Conservation (phyloP, 306 rosid species). For the Glycine soja region DNA sequence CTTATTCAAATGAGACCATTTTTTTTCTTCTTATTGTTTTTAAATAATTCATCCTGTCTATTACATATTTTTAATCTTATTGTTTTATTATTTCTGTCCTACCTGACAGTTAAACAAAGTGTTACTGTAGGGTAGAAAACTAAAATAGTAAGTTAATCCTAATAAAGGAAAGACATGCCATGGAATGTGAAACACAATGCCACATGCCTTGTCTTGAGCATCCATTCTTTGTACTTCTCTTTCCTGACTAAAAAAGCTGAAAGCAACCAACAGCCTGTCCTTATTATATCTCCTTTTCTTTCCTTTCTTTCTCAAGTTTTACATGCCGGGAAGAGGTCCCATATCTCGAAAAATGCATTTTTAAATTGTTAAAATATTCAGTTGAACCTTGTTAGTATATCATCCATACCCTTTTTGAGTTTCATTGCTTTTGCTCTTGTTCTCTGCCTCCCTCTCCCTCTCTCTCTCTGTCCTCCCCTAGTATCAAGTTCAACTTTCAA, state of each 20-base stretch:
- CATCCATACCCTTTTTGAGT: constrained; percentile 50
- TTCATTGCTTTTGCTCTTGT: constrained; percentile 9
- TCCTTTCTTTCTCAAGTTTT: constrained; percentile 50
- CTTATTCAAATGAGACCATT: no score
- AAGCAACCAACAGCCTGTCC: constrained; percentile 86
- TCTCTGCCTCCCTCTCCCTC: no score
- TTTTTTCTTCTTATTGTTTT: background rate
- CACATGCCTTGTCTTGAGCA: constrained; percentile 75
- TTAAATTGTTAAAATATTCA: constrained; percentile 42
- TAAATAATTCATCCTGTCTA: background rate
- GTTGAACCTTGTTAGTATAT: constrained; percentile 29
- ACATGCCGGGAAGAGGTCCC: constrained; percentile 49
- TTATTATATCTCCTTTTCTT: constrained; percentile 45
- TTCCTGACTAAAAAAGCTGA: constrained; percentile 71
- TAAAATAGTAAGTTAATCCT: constrained; percentile 41
- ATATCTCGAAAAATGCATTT: constrained; percentile 43
- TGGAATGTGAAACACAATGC: constrained; percentile 92
- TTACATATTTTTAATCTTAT: background rate
- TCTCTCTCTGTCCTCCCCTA: constrained; percentile 24
- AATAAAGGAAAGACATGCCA: constrained; percentile 71
- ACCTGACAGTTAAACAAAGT: background rate
- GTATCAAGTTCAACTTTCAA: background rate
- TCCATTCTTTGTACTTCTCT: constrained; percentile 67
- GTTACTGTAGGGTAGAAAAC: constrained; percentile 15
- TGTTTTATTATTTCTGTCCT: background rate